phyloP scores from a whole-genome alignment of 2,329 filamentous ascomycete genomes.

The Myriangium duriaei region DNA sequence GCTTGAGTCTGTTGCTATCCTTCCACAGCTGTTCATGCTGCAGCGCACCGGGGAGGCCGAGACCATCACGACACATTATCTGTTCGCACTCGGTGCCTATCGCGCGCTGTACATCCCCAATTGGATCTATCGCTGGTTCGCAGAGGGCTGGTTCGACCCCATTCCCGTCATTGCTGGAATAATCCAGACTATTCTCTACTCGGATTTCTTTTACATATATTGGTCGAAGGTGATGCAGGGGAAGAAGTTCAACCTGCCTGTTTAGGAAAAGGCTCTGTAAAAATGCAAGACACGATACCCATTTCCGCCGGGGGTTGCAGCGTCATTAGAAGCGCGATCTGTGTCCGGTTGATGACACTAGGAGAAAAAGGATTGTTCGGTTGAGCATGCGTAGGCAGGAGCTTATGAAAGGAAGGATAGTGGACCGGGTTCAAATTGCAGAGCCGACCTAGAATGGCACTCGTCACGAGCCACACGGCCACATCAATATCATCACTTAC shows the following conservation, averaged over 20 bases:
- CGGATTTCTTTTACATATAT: constrained; percentile 99
- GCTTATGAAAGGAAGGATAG: too few species aligned
- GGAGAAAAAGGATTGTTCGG: too few species aligned
- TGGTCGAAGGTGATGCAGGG: constrained; percentile 65
- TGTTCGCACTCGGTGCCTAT: constrained; percentile 86
- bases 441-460: constrained; percentile 1
- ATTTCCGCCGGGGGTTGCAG: too few species aligned
- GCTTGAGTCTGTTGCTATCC: constrained; percentile 91
- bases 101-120: constrained; percentile 95
- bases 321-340: too few species aligned
- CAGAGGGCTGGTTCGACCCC: constrained; percentile 59
- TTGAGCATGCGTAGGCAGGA: too few species aligned
- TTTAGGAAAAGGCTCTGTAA: constrained; percentile 27
- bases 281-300: too few species aligned
- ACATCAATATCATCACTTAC: constrained; percentile 3
- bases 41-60: constrained; percentile 96
- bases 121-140: constrained; percentile 86
- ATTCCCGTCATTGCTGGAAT: constrained; percentile 83
- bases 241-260: constrained; percentile 42
- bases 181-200: constrained; percentile 89
- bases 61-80: constrained; percentile 97
- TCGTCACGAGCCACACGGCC: background rate
- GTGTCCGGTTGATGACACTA: too few species aligned
- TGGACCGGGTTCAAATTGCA: background rate
- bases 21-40: constrained; percentile 96